Conservation (phyloP, 176 grass and related monocot species). For the Aegilops bicornis region DNA sequence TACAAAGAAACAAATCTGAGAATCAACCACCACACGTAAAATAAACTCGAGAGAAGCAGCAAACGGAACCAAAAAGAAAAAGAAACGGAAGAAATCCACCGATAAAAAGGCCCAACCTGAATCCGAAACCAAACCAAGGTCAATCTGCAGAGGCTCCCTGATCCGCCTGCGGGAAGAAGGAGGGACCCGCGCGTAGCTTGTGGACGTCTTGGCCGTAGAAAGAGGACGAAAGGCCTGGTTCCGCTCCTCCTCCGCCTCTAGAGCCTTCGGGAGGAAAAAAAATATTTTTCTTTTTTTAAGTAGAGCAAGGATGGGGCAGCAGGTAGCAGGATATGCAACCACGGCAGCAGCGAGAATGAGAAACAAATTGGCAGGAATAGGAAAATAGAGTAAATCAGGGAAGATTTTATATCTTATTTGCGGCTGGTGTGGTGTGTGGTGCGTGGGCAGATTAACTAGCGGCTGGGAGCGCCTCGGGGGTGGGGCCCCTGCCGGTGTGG, state of each 20-base stretch:
- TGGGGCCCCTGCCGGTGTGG: constrained; percentile 28
- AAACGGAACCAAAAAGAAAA: background rate
- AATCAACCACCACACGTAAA: background rate
- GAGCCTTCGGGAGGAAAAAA: constrained; percentile 25
- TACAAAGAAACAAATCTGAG: background rate
- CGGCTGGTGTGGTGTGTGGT: background rate
- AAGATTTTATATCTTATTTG: background rate
- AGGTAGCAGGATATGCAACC: background rate
- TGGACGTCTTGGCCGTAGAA: background rate
- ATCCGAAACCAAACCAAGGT: background rate
- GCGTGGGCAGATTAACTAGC: constrained; percentile 13
- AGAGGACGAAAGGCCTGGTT: background rate
- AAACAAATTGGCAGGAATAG: background rate
- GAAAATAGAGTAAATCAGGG: background rate
- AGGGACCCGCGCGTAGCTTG: background rate
- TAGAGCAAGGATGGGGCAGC: background rate
- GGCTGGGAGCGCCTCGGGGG: constrained; percentile 38
- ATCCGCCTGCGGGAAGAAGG: background rate
- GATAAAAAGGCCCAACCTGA: background rate
- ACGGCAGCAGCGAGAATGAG: background rate
- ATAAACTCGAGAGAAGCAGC: background rate
- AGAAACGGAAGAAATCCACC: background rate
- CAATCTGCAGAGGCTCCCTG: background rate
- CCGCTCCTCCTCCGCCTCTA: constrained; percentile 8
- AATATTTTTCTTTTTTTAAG: background rate